These are phyloP conservation scores for Knufia fluminis DNA, from an alignment of 2,329 filamentous ascomycete genomes.

Conservation along the genomic window DNA sequence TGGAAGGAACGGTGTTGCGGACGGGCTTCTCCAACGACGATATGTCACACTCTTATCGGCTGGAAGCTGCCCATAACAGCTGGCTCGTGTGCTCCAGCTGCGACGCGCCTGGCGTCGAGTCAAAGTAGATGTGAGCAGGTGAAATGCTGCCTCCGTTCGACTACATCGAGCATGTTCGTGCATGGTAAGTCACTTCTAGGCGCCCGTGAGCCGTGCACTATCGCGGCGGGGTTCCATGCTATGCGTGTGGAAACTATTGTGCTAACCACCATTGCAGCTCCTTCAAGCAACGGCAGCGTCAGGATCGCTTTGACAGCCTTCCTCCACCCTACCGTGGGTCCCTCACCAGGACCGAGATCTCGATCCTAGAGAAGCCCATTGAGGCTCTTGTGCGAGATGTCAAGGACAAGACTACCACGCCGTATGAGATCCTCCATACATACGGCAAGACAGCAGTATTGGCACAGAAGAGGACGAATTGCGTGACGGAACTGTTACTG, in stretches of 20 bases:
- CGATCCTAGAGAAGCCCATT: slow-evolving; percentile 64
- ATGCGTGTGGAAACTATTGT: too few species aligned
- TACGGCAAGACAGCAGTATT: slow-evolving; percentile 80
- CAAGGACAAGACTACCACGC: slow-evolving; percentile 55
- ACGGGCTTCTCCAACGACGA: background rate
- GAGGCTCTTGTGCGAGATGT: slow-evolving; percentile 69
- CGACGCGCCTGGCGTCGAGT: background rate
- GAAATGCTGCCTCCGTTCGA: slow-evolving; percentile 42
- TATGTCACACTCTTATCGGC: background rate
- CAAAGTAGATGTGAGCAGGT: background rate
- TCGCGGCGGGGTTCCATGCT: too few species aligned
- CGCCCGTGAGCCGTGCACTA: too few species aligned
- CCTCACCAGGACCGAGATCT: slow-evolving; percentile 55
- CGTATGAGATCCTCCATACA: slow-evolving; percentile 66
- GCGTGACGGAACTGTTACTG: slow-evolving; percentile 78
- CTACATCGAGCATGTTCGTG: slow-evolving; percentile 61
- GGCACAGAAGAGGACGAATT: slow-evolving; percentile 81
- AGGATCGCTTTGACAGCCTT: slow-evolving; percentile 58
- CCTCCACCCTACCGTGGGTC: slow-evolving; percentile 55
- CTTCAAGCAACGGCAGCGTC: slow-evolving; percentile 69
- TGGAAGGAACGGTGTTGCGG: background rate
- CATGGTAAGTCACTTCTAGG: slow-evolving; percentile 48
- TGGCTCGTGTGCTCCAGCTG: background rate
- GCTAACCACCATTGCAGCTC: slow-evolving; percentile 43
- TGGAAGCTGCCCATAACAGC: background rate